A percentile compares a stretch with the other conserved stretches of the same genome.
phyloP scores from a whole-genome alignment of 2,329 filamentous ascomycete genomes.

The Neofusicoccum sp. region DNA sequence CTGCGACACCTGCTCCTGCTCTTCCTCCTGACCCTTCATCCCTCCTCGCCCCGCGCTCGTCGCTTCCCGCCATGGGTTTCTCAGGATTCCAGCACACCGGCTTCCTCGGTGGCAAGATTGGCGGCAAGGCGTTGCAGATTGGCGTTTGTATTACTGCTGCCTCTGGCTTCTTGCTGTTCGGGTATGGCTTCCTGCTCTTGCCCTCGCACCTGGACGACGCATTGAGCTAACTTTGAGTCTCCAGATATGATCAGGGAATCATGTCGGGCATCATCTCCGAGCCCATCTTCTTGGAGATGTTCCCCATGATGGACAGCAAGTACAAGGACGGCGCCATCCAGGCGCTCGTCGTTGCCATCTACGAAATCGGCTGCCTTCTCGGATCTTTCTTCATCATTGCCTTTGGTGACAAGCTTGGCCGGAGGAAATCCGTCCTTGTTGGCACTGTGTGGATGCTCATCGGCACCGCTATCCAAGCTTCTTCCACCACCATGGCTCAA shows the following conservation, averaged over 20 bases:
- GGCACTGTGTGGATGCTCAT: constrained; percentile 42
- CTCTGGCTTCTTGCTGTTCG: constrained; percentile 49
- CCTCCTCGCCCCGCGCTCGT: neutral
- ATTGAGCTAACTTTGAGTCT: neutral
- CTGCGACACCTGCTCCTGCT: neutral
- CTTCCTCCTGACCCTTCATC: neutral
- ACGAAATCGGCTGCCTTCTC: constrained; percentile 49
- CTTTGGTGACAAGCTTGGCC: constrained; percentile 42
- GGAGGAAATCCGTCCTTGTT: constrained; percentile 43
- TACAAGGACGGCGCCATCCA: constrained; percentile 35
- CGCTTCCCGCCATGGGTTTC: constrained; percentile 3
- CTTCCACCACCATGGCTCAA: constrained; percentile 35
- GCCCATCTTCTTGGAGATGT: constrained; percentile 32
- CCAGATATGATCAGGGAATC: constrained; percentile 29
- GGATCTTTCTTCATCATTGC: constrained; percentile 40
- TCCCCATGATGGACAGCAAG: constrained; percentile 39
- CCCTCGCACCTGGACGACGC: neutral
- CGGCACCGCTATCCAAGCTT: constrained; percentile 41
- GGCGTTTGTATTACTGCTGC: constrained; percentile 44
- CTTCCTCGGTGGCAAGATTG: constrained; percentile 16
- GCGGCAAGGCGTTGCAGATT: constrained; percentile 30
- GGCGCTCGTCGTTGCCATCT: constrained; percentile 51
- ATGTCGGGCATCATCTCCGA: constrained; percentile 44
- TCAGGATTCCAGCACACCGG: constrained; percentile 15
- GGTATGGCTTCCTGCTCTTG: constrained; percentile 39